Conservation (phyloP, 2,329 filamentous ascomycete species). For the Aspergillus clavatus region DNA sequence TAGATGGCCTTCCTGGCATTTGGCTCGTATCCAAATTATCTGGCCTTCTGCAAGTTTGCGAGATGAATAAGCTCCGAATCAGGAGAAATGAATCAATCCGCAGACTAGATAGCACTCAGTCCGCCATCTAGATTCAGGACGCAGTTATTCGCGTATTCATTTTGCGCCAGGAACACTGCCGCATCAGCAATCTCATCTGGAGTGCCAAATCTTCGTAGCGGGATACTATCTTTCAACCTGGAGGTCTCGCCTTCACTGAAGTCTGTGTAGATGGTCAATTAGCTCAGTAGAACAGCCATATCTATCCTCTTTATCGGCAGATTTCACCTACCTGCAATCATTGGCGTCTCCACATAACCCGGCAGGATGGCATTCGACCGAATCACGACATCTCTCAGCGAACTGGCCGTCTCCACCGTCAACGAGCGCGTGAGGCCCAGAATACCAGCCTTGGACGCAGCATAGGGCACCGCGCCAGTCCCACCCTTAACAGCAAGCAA, state of each 20-base stretch:
- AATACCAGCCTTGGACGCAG: slow-evolving; percentile 75
- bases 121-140: slow-evolving; percentile 82
- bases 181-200: slow-evolving; percentile 75
- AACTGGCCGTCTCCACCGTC: slow-evolving; percentile 29
- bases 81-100: too few species aligned
- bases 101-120: slow-evolving; percentile 58
- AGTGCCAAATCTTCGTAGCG: slow-evolving; percentile 61
- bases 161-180: slow-evolving; percentile 69
- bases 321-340: slow-evolving; percentile 61
- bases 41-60: too few species aligned
- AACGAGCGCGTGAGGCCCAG: slow-evolving; percentile 51
- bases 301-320: not conserved
- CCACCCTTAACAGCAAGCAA: slow-evolving; percentile 67
- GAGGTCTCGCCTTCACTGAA: slow-evolving; percentile 35
- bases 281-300: not conserved
- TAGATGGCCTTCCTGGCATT: not conserved
- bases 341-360: slow-evolving; percentile 75
- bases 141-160: slow-evolving; percentile 82
- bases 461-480: slow-evolving; percentile 66
- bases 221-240: slow-evolving; percentile 50
- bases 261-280: slow-evolving; percentile 25
- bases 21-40: too few species aligned
- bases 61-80: too few species aligned
- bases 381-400: slow-evolving; percentile 60
- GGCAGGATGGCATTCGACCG: slow-evolving; percentile 77